Evolutionary conservation across 1,284 basidiomycete genomes (phyloP), one percentile per base, ranked within the genome.

Genomic region (Ganoderma meredithae): DNA sequence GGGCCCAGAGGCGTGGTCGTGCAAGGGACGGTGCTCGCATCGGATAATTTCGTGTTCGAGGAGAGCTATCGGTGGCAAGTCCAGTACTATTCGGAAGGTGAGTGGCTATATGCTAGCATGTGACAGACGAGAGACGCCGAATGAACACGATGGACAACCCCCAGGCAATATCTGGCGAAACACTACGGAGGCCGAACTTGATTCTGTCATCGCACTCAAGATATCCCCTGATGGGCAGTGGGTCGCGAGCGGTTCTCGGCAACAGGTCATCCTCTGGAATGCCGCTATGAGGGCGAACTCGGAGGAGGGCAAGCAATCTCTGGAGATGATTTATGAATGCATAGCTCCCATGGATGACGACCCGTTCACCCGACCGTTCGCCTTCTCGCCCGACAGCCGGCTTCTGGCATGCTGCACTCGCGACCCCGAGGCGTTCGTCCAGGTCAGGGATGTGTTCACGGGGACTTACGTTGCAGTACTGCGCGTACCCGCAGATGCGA

Each of bases 61-160:
- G 27, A 33, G 31, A 55, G 31, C 17, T 55, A 55, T 55, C 27
- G 3, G 27, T 27, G 33, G 31, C 27, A 55, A 33, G 52, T 55
- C 52, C 52, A 19, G 31, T 55, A 55, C 27, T 55, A 55, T 19
- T 55, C 52, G 27, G 52, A 55, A 55, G 52, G 52, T 17, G 17
- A 33, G 52, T 53, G 49, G 0, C 7, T 44, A 25, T 52, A 52
- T 52, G 47, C 22, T 10, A 31, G 31, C 2, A 10, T 25, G 47
- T 7, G 6, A 19, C 2, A 5, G 31, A 3, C 5, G 2, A 31
- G 27, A 55, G 13, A 8, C 31, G 13, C 27, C 25, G 27, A 33
- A 33, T 31, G 17, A 31, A 27, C 15, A 4, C 17, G 49, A 53
- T 15, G 15, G 25, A 15, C 4, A 9, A 27, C 9, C 17, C 17